phyloP scores from a whole-genome alignment of 1,284 basidiomycete genomes.

The Tilletia indica region DNA sequence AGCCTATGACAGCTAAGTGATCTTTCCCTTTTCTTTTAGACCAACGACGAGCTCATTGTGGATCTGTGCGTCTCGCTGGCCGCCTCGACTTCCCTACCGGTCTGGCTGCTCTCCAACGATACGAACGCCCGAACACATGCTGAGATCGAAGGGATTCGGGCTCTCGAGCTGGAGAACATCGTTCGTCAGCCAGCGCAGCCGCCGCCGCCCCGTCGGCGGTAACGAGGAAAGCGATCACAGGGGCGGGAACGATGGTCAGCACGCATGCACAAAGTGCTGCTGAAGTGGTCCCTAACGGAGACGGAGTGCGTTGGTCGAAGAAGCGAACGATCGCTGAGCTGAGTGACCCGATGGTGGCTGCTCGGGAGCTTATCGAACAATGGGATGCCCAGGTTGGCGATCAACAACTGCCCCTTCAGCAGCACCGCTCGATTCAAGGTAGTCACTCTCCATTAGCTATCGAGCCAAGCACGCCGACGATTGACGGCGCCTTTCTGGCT shows the following conservation, averaged over 20 bases:
- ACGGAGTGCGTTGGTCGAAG: slow-evolving; percentile 1
- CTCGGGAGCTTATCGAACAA: slow-evolving; percentile 7
- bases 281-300: neutral
- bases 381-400: slow-evolving; percentile 11
- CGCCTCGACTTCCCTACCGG: slow-evolving; percentile 1
- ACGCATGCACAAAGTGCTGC: neutral
- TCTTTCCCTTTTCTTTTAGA: neutral
- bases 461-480: neutral
- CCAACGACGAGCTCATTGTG: slow-evolving; percentile 13
- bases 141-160: slow-evolving; percentile 17
- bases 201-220: neutral
- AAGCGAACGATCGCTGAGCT: neutral
- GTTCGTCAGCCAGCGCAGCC: slow-evolving; percentile 17
- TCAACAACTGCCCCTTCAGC: neutral
- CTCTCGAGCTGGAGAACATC: slow-evolving; percentile 34
- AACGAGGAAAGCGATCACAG: neutral
- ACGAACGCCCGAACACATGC: slow-evolving; percentile 19
- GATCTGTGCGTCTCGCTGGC: slow-evolving; percentile 14
- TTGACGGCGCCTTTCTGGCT: neutral
- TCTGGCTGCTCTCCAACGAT: slow-evolving; percentile 19
- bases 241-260: neutral
- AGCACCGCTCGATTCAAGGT: neutral
- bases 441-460: neutral
- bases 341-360: neutral
- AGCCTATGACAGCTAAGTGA: neutral